Conservation (phyloP, 129 eudicot species). For the Kitagawia praeruptora region DNA sequence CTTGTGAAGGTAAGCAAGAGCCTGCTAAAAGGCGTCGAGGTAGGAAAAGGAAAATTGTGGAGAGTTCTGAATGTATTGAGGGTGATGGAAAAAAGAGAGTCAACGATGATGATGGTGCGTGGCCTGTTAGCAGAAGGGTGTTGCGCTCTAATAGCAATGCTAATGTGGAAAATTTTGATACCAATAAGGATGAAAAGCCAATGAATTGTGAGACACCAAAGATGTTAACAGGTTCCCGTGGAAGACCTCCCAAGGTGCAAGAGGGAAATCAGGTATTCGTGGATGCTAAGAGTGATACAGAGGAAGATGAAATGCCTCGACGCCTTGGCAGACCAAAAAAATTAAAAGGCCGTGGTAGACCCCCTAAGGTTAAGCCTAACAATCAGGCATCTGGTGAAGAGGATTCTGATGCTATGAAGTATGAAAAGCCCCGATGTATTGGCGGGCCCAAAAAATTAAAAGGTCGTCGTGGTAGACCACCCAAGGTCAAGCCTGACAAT, state of each 20-base stretch:
- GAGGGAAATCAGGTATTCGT: constrained; percentile 15
- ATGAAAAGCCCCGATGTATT: constrained; percentile 12
- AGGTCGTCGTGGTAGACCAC: constrained; percentile 26
- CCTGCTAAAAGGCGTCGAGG: constrained; percentile 21
- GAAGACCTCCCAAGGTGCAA: constrained; percentile 28
- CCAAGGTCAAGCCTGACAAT: constrained; percentile 18
- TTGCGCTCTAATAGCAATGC: constrained; percentile 43
- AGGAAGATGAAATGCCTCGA: constrained; percentile 6
- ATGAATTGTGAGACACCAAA: not conserved
- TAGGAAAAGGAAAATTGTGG: constrained; percentile 41
- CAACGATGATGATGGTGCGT: constrained; percentile 15
- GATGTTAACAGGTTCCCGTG: constrained; percentile 5
- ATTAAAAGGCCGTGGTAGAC: constrained; percentile 42
- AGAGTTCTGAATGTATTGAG: constrained; percentile 19
- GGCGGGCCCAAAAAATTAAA: not conserved
- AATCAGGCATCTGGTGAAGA: constrained; percentile 13
- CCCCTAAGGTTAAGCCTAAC: constrained; percentile 28
- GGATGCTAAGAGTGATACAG: constrained; percentile 9
- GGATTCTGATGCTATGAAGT: constrained; percentile 5
- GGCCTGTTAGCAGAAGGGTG: constrained; percentile 33
- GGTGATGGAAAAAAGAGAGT: constrained; percentile 20
- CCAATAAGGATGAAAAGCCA: not conserved
- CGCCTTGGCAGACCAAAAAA: constrained; percentile 12
- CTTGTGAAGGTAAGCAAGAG: constrained; percentile 4
- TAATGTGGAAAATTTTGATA: not conserved